Evolutionary conservation across 2,329 filamentous ascomycete species (phyloP), one percentile per base, ranked within the genome.

Genomic region (Fusarium sp.): DNA sequence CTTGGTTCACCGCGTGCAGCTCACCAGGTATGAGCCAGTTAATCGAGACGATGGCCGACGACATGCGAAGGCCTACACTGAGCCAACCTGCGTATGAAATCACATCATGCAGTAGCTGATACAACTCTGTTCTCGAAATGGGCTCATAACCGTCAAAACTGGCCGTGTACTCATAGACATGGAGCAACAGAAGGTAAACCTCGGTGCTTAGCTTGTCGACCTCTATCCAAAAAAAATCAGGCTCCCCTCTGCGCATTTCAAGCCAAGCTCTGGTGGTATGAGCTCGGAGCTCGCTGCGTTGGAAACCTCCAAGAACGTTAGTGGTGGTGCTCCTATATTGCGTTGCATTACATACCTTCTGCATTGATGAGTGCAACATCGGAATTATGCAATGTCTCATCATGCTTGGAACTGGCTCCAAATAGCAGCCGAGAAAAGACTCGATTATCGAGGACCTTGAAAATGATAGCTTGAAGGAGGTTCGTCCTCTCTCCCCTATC

Each of bases 21-120:
- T 80, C 77, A 18, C 79, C 80, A 4, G 80, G 80, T 12, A 38
- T 53, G 13, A 62, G 60, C 80, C 80, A 82, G 33, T 77, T 71
- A 15, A 71, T 66, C 4, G 66, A 59, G 14, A 79, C 42, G 33
- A 80, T 69, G 13, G 71, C 74, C 4, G 72, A 67, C 7, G 76
- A 78, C 12, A 75, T 56, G 4, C 76, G 76, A 22, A 74, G 74
- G 10, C 72, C 73, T 12, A 81, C 64, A n/a, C 72, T 76, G 33
- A 81, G 49, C 78, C 79, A 81, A 4, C 74, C 79, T 1, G 80
- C 78, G 25, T 78, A 74, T 0, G 80, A 74, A 52, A 80, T 68
- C 27, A 80, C 60, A 11, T 77, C 61, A 47, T 81, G 80, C 29
- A 82, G 58, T 15, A 57, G 45, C 44, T 80, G 77, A 35, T 76